Conservation (phyloP, 2,329 filamentous ascomycete species). For the Ophiosphaerella korrae region DNA sequence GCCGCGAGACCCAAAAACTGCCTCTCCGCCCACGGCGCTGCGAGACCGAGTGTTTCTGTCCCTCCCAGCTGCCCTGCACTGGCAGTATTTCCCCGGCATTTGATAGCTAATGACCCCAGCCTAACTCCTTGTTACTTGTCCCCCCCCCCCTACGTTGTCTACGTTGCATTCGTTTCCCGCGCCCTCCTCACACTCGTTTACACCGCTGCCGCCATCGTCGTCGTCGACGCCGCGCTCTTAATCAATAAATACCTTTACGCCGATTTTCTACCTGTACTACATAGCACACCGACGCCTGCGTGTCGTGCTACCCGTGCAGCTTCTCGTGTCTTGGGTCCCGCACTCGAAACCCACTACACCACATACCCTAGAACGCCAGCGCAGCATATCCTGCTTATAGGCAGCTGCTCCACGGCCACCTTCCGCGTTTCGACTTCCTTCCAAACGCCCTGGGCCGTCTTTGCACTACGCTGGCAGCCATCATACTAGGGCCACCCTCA, state of each 20-base stretch:
- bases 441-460: slow-evolving; percentile 7
- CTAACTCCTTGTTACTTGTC: neutral
- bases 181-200: slow-evolving; percentile 31
- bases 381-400: slow-evolving; percentile 10
- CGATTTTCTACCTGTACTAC: slow-evolving; percentile 41
- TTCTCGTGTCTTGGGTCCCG: slow-evolving; percentile 25
- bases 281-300: slow-evolving; percentile 26
- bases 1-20: slow-evolving; percentile 1
- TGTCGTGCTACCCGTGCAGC: slow-evolving; percentile 33
- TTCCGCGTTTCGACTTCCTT: slow-evolving; percentile 7
- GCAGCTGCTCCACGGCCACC: slow-evolving; percentile 5
- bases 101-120: slow-evolving; percentile 18
- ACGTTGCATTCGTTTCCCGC: slow-evolving; percentile 17
- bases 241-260: slow-evolving; percentile 16
- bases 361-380: slow-evolving; percentile 10
- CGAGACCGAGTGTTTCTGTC: slow-evolving; percentile 8
- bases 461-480: slow-evolving; percentile 6
- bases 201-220: slow-evolving; percentile 10
- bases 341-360: slow-evolving; percentile 14
- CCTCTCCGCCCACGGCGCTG: slow-evolving; percentile 4
- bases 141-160: no score
- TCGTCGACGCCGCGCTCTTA: slow-evolving; percentile 11
- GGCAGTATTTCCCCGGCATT: slow-evolving; percentile 9
- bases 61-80: slow-evolving; percentile 25
- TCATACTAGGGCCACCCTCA: slow-evolving; percentile 14